Evolutionary conservation across 495 filamentous ascomycete genomes (phyloP).

Genomic region (Hyaloscypha variabilis): DNA sequence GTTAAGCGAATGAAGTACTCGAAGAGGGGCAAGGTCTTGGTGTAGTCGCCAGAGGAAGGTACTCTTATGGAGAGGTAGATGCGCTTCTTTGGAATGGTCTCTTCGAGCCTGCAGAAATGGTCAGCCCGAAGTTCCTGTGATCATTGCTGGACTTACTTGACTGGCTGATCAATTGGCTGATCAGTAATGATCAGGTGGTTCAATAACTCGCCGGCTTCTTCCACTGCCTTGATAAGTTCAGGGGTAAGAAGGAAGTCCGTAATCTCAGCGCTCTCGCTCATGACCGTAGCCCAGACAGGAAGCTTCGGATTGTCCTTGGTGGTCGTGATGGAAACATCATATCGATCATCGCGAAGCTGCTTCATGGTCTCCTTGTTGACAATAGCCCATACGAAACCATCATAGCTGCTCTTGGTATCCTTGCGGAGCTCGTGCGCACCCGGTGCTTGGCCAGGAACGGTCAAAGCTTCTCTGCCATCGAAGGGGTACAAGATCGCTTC

Average conservation of each 20-base stretch:
- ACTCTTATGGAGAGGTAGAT: conserved; percentile 75
- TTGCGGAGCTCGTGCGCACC: conserved; percentile 56
- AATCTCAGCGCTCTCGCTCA: conserved; percentile 95
- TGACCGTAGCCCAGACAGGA: conserved; percentile 89
- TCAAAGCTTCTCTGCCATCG: conserved; percentile 83
- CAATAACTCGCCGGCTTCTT: conserved; percentile 77
- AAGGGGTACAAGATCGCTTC: conserved; percentile 83
- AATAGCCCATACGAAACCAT: conserved; percentile 92
- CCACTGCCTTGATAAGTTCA: conserved; percentile 80
- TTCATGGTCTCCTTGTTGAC: conserved; percentile 96
- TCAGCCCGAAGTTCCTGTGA: conserved; percentile 32
- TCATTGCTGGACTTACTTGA: conserved; percentile 44
- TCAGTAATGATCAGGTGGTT: conserved; percentile 90
- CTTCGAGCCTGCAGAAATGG: conserved; percentile 66
- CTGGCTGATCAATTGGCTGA: conserved; percentile 88
- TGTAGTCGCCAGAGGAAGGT: conserved; percentile 63
- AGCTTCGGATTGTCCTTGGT: conserved; percentile 91
- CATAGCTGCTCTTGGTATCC: conserved; percentile 75
- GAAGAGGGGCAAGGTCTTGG: conserved; percentile 73
- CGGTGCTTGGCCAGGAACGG: conserved; percentile 59
- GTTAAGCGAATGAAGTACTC: conserved; percentile 80
- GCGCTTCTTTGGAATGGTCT: conserved; percentile 84
- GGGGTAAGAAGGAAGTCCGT: conserved; percentile 85
- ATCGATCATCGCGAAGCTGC: conserved; percentile 85
- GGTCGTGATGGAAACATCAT: conserved; percentile 88